phyloP scores from a whole-genome alignment of 345 rosid genomes.

The Turritis glabra region DNA sequence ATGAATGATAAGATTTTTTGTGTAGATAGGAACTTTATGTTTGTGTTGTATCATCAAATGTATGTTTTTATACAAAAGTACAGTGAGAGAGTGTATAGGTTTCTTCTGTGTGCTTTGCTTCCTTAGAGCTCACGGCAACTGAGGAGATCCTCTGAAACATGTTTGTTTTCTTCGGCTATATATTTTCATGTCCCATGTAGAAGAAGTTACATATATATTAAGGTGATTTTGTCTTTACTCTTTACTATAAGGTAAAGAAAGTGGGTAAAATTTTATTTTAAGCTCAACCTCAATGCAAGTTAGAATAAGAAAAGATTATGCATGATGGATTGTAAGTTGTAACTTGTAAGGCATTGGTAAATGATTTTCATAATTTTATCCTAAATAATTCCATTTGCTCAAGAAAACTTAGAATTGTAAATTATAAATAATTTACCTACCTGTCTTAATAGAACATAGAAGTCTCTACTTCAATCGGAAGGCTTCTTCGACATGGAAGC shows the following conservation, averaged over 20 bases:
- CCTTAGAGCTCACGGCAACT: conserved; percentile 12
- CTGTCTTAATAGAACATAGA: too few species aligned
- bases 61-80: conserved; percentile 27
- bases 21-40: conserved; percentile 19
- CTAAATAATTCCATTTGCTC: too few species aligned
- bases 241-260: too few species aligned
- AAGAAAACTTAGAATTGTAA: too few species aligned
- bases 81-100: conserved; percentile 19
- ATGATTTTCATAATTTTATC: too few species aligned
- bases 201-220: neutral
- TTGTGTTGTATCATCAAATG: neutral
- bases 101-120: conserved; percentile 15
- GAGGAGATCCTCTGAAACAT: conserved; percentile 9
- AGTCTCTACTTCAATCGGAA: too few species aligned
- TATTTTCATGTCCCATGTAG: neutral
- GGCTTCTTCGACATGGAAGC: too few species aligned
- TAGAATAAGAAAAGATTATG: too few species aligned
- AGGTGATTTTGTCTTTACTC: neutral
- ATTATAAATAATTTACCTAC: too few species aligned
- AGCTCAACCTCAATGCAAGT: too few species aligned
- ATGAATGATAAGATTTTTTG: conserved; percentile 1
- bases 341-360: neutral
- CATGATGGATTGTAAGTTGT: too few species aligned
- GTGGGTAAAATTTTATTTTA: too few species aligned
- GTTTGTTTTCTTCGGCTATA: neutral